Conservation (phyloP, 2,329 filamentous ascomycete species). For the Claviceps sp. region DNA sequence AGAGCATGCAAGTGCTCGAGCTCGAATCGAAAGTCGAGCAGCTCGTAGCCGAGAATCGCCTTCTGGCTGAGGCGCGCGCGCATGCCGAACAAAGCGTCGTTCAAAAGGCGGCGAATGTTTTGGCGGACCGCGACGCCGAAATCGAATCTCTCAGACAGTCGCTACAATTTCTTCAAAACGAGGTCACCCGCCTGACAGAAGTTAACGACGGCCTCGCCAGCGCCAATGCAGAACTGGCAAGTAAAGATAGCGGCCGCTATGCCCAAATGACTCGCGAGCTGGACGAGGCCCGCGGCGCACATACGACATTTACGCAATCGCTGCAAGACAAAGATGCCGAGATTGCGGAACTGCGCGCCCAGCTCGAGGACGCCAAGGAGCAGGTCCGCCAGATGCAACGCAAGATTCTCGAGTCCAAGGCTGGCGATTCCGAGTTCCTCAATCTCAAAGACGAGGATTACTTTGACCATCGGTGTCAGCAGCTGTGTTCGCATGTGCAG, state of each 20-base stretch:
- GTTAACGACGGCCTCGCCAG: conserved; percentile 69
- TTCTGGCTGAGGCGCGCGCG: conserved; percentile 58
- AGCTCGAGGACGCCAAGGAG: conserved; percentile 61
- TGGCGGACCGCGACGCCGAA: conserved; percentile 75
- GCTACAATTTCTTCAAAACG: conserved; percentile 66
- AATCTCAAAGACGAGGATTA: conserved; percentile 79
- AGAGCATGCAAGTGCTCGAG: conserved; percentile 94
- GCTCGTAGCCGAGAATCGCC: conserved; percentile 70
- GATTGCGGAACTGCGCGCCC: conserved; percentile 61
- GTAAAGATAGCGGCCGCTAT: conserved; percentile 62
- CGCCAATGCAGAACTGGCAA: conserved; percentile 63
- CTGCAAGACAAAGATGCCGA: conserved; percentile 76
- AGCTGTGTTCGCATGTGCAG: conserved; percentile 89
- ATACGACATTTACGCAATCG: conserved; percentile 47
- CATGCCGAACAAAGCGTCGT: conserved; percentile 54
- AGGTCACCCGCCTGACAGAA: conserved; percentile 67
- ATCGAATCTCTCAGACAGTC: conserved; percentile 71
- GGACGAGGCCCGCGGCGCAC: conserved; percentile 50
- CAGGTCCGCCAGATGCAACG: conserved; percentile 39
- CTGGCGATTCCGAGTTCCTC: conserved; percentile 60
- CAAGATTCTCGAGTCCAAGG: conserved; percentile 44
- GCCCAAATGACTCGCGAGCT: conserved; percentile 55
- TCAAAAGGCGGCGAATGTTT: conserved; percentile 52
- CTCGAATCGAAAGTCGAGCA: conserved; percentile 78
- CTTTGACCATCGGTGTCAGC: conserved; percentile 86